Base-by-base conservation (phyloP, 2,329 filamentous ascomycete species). In the Xylariaceae sp. region DNA sequence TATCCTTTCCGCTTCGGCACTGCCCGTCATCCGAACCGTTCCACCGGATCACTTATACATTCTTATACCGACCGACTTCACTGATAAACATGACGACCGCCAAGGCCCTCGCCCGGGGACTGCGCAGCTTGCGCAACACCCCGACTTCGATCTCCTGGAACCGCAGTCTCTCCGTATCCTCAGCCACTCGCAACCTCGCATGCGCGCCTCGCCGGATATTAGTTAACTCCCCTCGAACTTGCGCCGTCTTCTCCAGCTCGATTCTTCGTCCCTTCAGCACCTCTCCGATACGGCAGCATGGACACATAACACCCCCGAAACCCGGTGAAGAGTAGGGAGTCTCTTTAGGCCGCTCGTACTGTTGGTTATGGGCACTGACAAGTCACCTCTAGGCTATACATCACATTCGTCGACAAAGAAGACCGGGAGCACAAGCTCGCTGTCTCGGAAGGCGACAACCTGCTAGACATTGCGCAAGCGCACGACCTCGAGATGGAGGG, bases 401-500 rank as follows among this genome's bases (percentile, higher is more conserved):
- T 99, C 30, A 96, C 92, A 0, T 97, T 97, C 73, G 83, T 97
- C 67, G 92, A 97, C 74, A 97, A 97, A 76, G 92, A 97, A 17
- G 87, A 87, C 54, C 79, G 84, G 35, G 81, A 86, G 66, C 82
- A 90, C 73, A 90, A 88, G 62, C 85, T 97, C 69, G 86, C 88
- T 61, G 93, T 97, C 7, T 80, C 85, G 11, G 86, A 89, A 68
- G 94, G 94, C 53, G 92, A 96, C 75, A 99, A 99, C 74, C 80
- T 99, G 56, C 82, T 99, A 57, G 93, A 97, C 71, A 93, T 99
- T 70, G 94, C 93, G 18, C 93, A 97, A 74, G 90, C 89, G 51
- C 85, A 97, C 74, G 93, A 97, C 71, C 79, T 99, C 48, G 94
- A 99, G 74, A 97, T 99, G 93, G 94, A 99, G 80, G 92, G 94